Evolutionary conservation across 306 rosid species (phyloP), one percentile per base, ranked within the genome.

Genomic region (Prosopis cineraria): DNA sequence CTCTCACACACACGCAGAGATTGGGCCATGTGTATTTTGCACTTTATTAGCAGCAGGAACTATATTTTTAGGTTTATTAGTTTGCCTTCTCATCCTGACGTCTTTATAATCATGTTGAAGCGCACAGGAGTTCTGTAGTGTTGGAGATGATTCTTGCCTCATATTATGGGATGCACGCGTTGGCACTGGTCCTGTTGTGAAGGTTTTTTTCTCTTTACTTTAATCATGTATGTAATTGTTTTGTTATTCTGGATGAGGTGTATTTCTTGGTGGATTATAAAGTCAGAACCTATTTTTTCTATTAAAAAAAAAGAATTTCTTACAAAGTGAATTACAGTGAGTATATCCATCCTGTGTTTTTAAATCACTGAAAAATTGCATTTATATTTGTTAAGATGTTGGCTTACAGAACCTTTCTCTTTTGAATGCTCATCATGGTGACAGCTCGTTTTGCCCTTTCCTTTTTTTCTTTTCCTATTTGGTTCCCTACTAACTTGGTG

Each of bases 71-170:
- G 68, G 25, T 64, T 17, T 64, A 56, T 65, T 58, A 16, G 8
- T 13, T 47, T 60, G 55, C 68, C 74, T 44, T 76, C 36, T 40
- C 33, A 72, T 64, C 31, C 87, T 93, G 83, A 90, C 82, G 45
- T 77, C 22, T 53, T 58, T 73, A 41, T 75, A 16, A 73, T 84
- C 77, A 78, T 73, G 74, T 78, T 90, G 89, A 84, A 93, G 97
- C 80, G 89, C 97, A 31, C 98, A 96, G 96, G 99, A 96, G 84
- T 96, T 96, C 83, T 96, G 99, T 84, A 96, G 99, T 60, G 99
- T 96, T 72, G 99, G 99, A 60, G 99, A 96, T 62, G 99, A 96
- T 84, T 90, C 99, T 53, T 90, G 99, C 84, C 99, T 96, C 80
- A 90, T 96, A 73, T 85, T 96, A 45, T 96, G 99, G 99, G 99